phyloP scores from a whole-genome alignment of 257 asterid species.

The Eucommia ulmoides region DNA sequence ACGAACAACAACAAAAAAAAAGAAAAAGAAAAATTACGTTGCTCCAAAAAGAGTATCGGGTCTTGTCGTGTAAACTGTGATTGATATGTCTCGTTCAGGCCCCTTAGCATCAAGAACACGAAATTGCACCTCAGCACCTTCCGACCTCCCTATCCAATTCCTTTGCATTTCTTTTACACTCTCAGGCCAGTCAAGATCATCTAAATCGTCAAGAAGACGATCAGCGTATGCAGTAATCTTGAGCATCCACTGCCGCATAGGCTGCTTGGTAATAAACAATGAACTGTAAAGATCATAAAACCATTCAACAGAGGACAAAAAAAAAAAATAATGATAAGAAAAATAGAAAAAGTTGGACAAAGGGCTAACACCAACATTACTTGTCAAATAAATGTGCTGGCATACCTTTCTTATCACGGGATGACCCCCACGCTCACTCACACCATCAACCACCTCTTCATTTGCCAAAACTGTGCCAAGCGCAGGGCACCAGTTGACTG shows the following conservation, averaged over 20 bases:
- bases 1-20: constrained; percentile 6
- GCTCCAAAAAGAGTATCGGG: constrained; percentile 98
- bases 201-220: constrained; percentile 91
- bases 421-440: constrained; percentile 98
- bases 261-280: constrained; percentile 99
- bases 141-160: constrained; percentile 97
- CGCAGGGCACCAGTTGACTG: constrained; percentile 99
- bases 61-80: constrained; percentile 85
- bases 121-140: constrained; percentile 91
- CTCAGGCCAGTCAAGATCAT: constrained; percentile 98
- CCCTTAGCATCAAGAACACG: constrained; percentile 29
- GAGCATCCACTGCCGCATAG: constrained; percentile 99
- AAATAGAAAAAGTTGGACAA: constrained; percentile 14
- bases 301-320: constrained; percentile 51
- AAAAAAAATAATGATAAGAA: constrained; percentile 22
- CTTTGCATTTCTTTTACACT: constrained; percentile 98
- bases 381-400: constrained; percentile 5
- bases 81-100: constrained; percentile 34
- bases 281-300: constrained; percentile 90
- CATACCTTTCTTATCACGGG: constrained; percentile 89
- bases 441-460: constrained; percentile 96
- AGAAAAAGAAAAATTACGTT: constrained; percentile 42
- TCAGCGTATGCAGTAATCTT: constrained; percentile 97
- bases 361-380: constrained; percentile 4
- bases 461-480: constrained; percentile 98